Evolutionary conservation across 257 asterid species (phyloP).

Genomic region (Scutellaria minor): DNA sequence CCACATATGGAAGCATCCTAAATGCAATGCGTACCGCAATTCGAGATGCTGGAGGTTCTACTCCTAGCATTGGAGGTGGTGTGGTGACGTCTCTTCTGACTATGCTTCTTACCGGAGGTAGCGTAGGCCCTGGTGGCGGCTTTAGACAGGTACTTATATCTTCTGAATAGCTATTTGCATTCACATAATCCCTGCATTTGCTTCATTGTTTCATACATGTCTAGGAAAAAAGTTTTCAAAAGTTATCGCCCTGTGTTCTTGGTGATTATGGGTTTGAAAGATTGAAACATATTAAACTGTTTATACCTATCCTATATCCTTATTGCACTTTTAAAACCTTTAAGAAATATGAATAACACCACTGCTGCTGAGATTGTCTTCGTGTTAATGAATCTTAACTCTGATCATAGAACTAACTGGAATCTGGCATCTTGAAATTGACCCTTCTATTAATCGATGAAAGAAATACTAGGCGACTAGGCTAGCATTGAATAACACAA

Average conservation of each 20-base stretch:
- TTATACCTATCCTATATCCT: not conserved
- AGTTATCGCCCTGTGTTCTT: not conserved
- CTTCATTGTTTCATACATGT: not conserved
- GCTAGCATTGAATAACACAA: no score
- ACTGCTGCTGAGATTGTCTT: no score
- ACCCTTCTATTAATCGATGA: no score
- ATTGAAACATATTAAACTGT: not conserved
- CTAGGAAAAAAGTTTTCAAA: not conserved
- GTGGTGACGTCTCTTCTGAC: conserved; percentile 67
- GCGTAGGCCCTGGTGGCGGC: conserved; percentile 65
- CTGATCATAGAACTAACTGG: no score
- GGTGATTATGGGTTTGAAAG: not conserved
- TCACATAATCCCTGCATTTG: not conserved
- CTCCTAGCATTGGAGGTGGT: conserved; percentile 72
- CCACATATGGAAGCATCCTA: conserved; percentile 81
- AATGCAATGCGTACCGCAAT: conserved; percentile 85
- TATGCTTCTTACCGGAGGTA: conserved; percentile 91
- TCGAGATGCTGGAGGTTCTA: conserved; percentile 64
- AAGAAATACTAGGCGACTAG: no score
- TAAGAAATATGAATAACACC: not conserved
- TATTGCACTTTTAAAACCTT: not conserved
- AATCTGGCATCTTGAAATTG: no score
- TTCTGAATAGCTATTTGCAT: not conserved
- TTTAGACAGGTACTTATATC: conserved; percentile 65
- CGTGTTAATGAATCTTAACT: no score